Evolutionary conservation across 1,284 basidiomycete genomes (phyloP).

Genomic region (Rhodofomes roseus): DNA sequence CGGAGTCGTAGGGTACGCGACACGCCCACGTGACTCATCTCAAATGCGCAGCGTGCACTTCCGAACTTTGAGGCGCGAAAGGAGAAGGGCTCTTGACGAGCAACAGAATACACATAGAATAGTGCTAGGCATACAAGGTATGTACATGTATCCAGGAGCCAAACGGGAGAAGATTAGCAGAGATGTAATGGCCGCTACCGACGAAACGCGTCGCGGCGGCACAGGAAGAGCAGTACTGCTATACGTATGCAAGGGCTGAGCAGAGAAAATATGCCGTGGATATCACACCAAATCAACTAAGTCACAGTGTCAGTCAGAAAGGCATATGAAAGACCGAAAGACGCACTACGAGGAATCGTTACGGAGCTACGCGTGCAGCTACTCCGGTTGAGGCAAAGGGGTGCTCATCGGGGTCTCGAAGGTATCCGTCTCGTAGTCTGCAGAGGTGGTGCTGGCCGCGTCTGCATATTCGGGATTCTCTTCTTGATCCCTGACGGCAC

Average conservation of each 20-base stretch:
- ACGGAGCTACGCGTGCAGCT: background rate
- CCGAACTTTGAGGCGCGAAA: background rate
- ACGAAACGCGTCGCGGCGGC: background rate
- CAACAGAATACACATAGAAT: background rate
- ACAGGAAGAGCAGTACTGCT: background rate
- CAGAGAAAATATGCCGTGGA: background rate
- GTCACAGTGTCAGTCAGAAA: background rate
- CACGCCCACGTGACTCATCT: background rate
- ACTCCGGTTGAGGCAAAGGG: constrained; percentile 12
- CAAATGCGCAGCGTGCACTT: background rate
- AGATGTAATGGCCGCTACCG: background rate
- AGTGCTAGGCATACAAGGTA: background rate
- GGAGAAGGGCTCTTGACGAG: background rate
- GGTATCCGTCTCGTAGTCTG: constrained; percentile 17
- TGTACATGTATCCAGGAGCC: background rate
- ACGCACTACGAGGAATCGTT: background rate
- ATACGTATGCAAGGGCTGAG: background rate
- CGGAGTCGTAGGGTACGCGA: too few species aligned
- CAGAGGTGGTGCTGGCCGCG: constrained; percentile 10
- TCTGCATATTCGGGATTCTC: background rate
- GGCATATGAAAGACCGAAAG: background rate
- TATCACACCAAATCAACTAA: background rate
- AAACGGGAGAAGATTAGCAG: background rate
- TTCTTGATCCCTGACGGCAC: background rate
- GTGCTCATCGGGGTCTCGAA: constrained; percentile 25